phyloP scores from a whole-genome alignment of 306 rosid species.

The Ammopiptanthus mongolicus region DNA sequence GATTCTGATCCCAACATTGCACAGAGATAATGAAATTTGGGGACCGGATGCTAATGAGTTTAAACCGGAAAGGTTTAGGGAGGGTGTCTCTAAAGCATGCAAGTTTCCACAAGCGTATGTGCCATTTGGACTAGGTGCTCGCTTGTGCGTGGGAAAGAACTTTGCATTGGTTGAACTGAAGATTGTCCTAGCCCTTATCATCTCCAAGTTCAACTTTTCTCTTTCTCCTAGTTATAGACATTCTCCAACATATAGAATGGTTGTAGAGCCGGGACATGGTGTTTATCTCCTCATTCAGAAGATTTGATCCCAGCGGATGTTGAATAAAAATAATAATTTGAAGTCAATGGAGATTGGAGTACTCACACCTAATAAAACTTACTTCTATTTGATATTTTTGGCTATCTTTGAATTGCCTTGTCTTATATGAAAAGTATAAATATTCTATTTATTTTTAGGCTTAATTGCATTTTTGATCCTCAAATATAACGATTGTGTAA shows the following conservation, averaged over 20 bases:
- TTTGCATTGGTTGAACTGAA: slow-evolving; percentile 73
- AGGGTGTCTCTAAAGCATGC: slow-evolving; percentile 73
- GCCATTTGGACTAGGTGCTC: slow-evolving; percentile 84
- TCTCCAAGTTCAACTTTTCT: slow-evolving; percentile 39
- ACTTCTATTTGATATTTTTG: no score
- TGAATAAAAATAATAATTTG: background rate
- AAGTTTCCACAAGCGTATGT: slow-evolving; percentile 60
- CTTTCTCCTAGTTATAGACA: slow-evolving; percentile 49
- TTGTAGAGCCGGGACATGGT: slow-evolving; percentile 61
- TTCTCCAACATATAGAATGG: slow-evolving; percentile 56
- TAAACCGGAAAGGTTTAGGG: slow-evolving; percentile 75
- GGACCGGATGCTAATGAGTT: slow-evolving; percentile 76
- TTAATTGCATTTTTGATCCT: no score
- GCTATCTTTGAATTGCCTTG: no score
- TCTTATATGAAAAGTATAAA: no score
- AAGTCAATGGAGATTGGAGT: no score
- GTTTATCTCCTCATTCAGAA: slow-evolving; percentile 37
- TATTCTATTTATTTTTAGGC: no score
- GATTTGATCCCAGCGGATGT: background rate
- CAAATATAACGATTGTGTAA: no score
- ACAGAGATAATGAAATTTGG: slow-evolving; percentile 77
- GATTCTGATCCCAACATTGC: slow-evolving; percentile 37
- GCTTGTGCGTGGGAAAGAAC: slow-evolving; percentile 77
- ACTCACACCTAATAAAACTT: no score
- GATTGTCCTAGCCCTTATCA: slow-evolving; percentile 24